A percentile compares a stretch with the other conserved stretches of the same genome.
These are phyloP conservation scores for Nyssa sinensis DNA, from an alignment of 148 eudicot species.

Conservation along the genomic window DNA sequence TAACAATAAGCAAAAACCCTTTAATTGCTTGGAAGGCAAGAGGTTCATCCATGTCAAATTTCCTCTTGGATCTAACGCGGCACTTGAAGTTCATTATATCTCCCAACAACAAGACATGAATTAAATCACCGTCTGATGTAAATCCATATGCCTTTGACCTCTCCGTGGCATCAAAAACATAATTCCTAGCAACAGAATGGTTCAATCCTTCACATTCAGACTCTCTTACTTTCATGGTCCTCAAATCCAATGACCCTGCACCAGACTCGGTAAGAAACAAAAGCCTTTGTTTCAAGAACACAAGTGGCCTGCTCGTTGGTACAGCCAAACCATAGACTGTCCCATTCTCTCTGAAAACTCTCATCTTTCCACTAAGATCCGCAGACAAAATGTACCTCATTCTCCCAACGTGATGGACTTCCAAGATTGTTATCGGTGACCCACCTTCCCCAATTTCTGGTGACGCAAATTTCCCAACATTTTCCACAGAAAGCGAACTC, in stretches of 20 bases:
- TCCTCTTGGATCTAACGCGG: slow-evolving; percentile 82
- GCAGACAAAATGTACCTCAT: slow-evolving; percentile 67
- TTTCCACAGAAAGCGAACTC: slow-evolving; percentile 50
- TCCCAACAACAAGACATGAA: slow-evolving; percentile 73
- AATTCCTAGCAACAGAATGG: slow-evolving; percentile 51
- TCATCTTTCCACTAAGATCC: slow-evolving; percentile 61
- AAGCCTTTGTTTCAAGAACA: slow-evolving; percentile 82
- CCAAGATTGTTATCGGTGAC: slow-evolving; percentile 48
- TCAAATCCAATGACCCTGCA: slow-evolving; percentile 90
- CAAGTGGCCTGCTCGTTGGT: slow-evolving; percentile 71
- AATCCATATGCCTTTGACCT: slow-evolving; percentile 86
- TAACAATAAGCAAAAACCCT: slow-evolving; percentile 67
- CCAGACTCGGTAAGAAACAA: slow-evolving; percentile 88
- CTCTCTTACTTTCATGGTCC: slow-evolving; percentile 84
- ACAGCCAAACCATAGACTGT: slow-evolving; percentile 59
- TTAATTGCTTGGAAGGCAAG: slow-evolving; percentile 72
- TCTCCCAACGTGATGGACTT: slow-evolving; percentile 81
- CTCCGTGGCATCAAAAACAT: slow-evolving; percentile 81
- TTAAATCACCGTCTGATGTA: slow-evolving; percentile 74
- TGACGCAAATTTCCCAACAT: slow-evolving; percentile 27
- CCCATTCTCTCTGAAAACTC: slow-evolving; percentile 73
- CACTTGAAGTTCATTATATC: slow-evolving; percentile 88
- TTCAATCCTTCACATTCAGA: slow-evolving; percentile 86
- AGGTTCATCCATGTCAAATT: slow-evolving; percentile 61
- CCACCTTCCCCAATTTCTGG: slow-evolving; percentile 34